phyloP scores from a whole-genome alignment of 176 grass and related monocot species.

The Hsuehochloa calcarea region DNA sequence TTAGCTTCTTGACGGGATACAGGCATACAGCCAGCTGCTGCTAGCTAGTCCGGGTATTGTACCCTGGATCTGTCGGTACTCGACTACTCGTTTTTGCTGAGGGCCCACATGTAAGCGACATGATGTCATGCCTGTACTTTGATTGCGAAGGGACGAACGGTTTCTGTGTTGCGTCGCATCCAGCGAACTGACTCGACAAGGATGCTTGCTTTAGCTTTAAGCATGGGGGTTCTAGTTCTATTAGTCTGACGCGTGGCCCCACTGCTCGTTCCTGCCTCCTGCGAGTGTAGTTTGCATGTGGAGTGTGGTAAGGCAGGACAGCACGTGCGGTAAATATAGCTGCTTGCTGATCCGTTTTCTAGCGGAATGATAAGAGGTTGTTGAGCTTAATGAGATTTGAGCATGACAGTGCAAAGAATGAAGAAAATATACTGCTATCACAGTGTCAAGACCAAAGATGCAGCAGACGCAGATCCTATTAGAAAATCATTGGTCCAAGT shows the following conservation, averaged over 20 bases:
- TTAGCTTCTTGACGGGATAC: neutral
- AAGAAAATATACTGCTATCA: no score
- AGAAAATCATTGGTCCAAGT: no score
- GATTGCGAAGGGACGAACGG: neutral
- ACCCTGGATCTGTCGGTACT: neutral
- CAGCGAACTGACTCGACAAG: neutral
- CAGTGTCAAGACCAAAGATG: no score
- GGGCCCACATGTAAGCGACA: neutral
- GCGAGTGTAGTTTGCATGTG: neutral
- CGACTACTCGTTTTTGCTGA: neutral
- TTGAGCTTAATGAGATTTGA: neutral
- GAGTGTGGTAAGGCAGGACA: neutral
- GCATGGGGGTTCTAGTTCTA: neutral
- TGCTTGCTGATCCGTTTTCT: neutral
- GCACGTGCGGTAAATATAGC: neutral
- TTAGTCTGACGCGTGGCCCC: neutral
- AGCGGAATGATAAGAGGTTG: neutral
- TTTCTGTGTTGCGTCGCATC: neutral
- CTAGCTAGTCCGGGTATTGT: neutral
- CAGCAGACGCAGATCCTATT: no score
- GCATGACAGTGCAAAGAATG: neutral
- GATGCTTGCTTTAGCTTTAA: constrained; percentile 17
- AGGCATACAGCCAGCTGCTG: neutral
- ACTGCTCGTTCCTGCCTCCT: neutral
- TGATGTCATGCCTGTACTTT: neutral